Base-by-base conservation (phyloP, 2,329 filamentous ascomycete species). In the Verticillium nonalfalfae region DNA sequence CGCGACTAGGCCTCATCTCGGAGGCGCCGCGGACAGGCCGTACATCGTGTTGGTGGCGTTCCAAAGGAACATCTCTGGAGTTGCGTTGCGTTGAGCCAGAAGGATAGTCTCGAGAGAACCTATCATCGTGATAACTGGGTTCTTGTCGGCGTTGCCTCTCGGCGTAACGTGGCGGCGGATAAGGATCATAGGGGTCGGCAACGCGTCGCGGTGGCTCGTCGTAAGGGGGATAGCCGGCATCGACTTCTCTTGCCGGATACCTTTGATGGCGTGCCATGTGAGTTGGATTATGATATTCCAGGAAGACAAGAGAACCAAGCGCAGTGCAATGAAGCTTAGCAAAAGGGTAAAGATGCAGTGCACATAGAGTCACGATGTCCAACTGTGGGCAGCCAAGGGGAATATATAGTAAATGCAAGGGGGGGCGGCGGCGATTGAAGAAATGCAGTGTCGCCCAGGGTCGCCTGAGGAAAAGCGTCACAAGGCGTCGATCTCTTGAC, bases 401-500 rank as follows among this genome's bases (percentile, higher is more conserved):
- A 13, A 21, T 52, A 52, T 52, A 52, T 52, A 52, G 11, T 13
- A 7, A 13, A 3, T 36, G 6, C 35, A 36, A 36, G 11, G 35
- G 35, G 35, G 35, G 35, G 35, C 4, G 18, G 45, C n/a, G n/a
- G 45, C 7, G 45, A 13, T 2, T 10, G 45, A 18, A 40, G 13
- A 40, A n/a, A 11, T 40, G 18, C n/a, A 21, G 18, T 21, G 45
- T 21, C 45, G 45, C 21, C 45, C 18, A 13, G 45, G 45, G 45
- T 50, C n/a, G 45, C n/a, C 18, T 21, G 45, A 50, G 45, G 45
- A 21, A 56, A 36, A 39, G 58, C 45, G 58, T 59, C 58, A 59
- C 58, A 59, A 59, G 58, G 26, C 15, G 58, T 54, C 58, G 58
- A 59, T 59, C 58, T 11, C 18, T 59, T 59, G 58, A 59, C 52